Conservation (phyloP, 768 basidiomycete genomes). For the Rubroboletus pulcherrimus region DNA sequence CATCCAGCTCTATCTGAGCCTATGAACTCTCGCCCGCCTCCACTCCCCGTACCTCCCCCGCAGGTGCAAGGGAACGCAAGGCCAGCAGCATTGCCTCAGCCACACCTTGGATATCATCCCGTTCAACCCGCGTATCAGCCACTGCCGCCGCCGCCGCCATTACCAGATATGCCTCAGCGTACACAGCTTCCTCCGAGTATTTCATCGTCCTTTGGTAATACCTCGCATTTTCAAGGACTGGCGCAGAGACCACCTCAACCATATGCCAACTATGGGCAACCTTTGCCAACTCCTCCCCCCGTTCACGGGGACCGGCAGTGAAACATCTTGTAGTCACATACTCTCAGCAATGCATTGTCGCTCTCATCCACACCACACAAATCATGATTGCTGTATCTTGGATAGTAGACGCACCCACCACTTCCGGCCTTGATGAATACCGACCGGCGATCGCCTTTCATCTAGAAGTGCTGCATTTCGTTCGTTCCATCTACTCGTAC, state of each 20-base stretch:
- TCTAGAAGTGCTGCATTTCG: slow-evolving; percentile 23
- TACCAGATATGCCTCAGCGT: slow-evolving; percentile 29
- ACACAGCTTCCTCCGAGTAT: slow-evolving; percentile 23
- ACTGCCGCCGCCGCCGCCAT: slow-evolving; percentile 33
- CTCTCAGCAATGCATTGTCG: slow-evolving; percentile 15
- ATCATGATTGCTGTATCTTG: slow-evolving; percentile 9
- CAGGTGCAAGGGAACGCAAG: slow-evolving; percentile 30
- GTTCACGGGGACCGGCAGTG: slow-evolving; percentile 27
- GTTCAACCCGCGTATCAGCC: slow-evolving; percentile 38
- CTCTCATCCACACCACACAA: slow-evolving; percentile 7
- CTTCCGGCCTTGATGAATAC: slow-evolving; percentile 1
- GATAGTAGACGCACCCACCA: slow-evolving; percentile 9
- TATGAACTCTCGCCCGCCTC: slow-evolving; percentile 14
- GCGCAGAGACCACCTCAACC: slow-evolving; percentile 40
- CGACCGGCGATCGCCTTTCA: background rate
- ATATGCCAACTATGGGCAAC: slow-evolving; percentile 30
- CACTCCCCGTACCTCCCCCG: slow-evolving; percentile 27
- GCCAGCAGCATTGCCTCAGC: slow-evolving; percentile 50
- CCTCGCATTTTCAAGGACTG: slow-evolving; percentile 37
- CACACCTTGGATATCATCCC: slow-evolving; percentile 42
- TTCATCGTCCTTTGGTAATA: slow-evolving; percentile 21
- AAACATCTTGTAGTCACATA: slow-evolving; percentile 15
- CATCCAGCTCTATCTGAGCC: slow-evolving; percentile 25
- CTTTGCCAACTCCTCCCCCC: slow-evolving; percentile 24
- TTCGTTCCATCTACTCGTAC: background rate